Base-by-base conservation (phyloP, 345 rosid genomes). In the Punica granatum region DNA sequence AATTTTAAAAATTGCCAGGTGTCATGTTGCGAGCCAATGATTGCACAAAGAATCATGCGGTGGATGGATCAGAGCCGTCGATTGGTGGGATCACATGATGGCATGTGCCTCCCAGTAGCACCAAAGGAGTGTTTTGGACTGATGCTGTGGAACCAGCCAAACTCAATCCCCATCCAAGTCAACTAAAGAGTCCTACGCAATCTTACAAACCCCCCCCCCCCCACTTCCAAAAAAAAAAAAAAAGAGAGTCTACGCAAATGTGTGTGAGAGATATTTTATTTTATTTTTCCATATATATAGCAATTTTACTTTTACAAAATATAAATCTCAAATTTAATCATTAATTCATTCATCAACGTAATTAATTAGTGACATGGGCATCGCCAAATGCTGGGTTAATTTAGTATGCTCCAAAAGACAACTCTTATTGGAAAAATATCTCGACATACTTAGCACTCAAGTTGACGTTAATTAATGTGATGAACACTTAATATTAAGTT, bases 61-160 rank as follows among this genome's bases (percentile, higher is more conserved):
- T 46, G 72, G 77, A 53, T 41, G 35, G 58, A 77, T 79, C 71
- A 12, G 56, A 64, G 81, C 77, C 75, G 54, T 73, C 64, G 28
- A 69, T 42, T 59, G 66, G 60, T 69, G 74, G 59, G 21, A 21
- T 82, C 92, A 90, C 90, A 81, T 88, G 97, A 67, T 59, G 25
- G 82, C 97, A 88, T 78, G 90, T 90, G 97, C 69, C 53, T 18
- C 46, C 12, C 37, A 74, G 77, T 71, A 68, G 48, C 63, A 69
- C 76, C 80, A 82, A 80, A 83, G 76, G 80, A 78, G 82, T 79
- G 72, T 46, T 81, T 86, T 88, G 87, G 88, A 84, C 83, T 66
- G 79, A 60, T 69, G 75, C 77, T 71, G 81, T 72, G 75, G 71
- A 63, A 69, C 63, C 70, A n/a, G 59, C 76, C 80, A 69, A 73